Base-by-base conservation (phyloP, 2,329 filamentous ascomycete species). In the Trichoderma arundinaceum region DNA sequence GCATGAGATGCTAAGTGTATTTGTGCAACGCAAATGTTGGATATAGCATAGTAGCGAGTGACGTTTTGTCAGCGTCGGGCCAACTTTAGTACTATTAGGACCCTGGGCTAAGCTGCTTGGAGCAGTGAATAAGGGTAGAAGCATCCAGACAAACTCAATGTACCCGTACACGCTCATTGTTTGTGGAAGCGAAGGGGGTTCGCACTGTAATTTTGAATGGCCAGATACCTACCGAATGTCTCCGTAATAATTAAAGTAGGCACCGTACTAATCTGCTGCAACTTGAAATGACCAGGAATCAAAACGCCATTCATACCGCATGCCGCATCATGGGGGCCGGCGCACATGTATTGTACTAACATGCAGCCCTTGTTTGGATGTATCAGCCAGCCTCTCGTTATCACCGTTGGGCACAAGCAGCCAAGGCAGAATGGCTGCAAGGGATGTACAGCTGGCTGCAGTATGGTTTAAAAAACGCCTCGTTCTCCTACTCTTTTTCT, bases 381-480 rank as follows among this genome's bases (percentile, higher is more conserved):
- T 17, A 44, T 32, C 54, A 33, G 22, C 39, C 39, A 57, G 54
- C 54, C 54, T 44, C 15, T 41, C n/a, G 8, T 56, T 10, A n/a
- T 41, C 19, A 2, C 4, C 13, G 22, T 57, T 57, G 28, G 54
- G 54, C 54, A 44, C 54, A 57, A 13, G 39, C 39, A 57, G 28
- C 58, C 58, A 62, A 62, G 58, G 58, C 58, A 62, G 58, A 56
- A 33, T 52, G 15, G 10, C 15, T 9, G 48, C n/a, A 1, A 33
- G 48, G 48, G 32, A 4, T 52, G n/a, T 32, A 17, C 13, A 52
- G 35, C 35, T 38, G 35, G 35, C 35, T 38, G 3, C 35, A 38
- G 35, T 3, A 8, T 10, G 35, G 10, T 38, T 38, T 3, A 35
- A 49, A 49, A 32, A n/a, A 28, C 6, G 46, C 46, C 46, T 49